These are phyloP conservation scores for Actinomucor elegans DNA, from an alignment of 371 early-diverging fungal species.

Conservation along the genomic window DNA sequence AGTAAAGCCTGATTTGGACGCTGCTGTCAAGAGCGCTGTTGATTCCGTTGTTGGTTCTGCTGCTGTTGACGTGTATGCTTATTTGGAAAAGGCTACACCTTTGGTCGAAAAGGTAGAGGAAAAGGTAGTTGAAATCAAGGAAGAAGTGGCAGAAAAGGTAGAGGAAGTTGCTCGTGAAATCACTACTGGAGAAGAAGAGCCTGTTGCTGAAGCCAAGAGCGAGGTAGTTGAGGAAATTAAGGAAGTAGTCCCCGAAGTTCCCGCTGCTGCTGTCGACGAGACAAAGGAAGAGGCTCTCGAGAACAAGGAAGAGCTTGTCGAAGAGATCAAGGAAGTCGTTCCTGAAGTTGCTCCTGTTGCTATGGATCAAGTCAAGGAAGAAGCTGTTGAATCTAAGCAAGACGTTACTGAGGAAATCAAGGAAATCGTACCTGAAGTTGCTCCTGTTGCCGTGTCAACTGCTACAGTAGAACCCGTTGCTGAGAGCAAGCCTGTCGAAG, in stretches of 20 bases:
- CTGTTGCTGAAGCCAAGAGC: slow-evolving; percentile 22
- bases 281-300: slow-evolving; percentile 1
- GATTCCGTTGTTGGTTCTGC: slow-evolving; percentile 21
- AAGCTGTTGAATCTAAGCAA: neutral
- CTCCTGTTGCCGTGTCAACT: slow-evolving; percentile 4
- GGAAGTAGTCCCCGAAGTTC: slow-evolving; percentile 9
- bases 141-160: slow-evolving; percentile 9
- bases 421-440: slow-evolving; percentile 11
- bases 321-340: slow-evolving; percentile 17
- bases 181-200: slow-evolving; percentile 16
- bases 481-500: too few relatives aligned
- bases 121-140: slow-evolving; percentile 6
- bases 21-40: slow-evolving; percentile 17
- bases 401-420: slow-evolving; percentile 12
- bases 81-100: slow-evolving; percentile 17
- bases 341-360: neutral
- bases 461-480: slow-evolving; percentile 1
- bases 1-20: slow-evolving; percentile 1
- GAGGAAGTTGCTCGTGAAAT: slow-evolving; percentile 12
- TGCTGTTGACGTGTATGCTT: slow-evolving; percentile 22
- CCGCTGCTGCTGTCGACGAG: neutral
- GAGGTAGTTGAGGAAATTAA: slow-evolving; percentile 16
- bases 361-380: neutral
- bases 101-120: slow-evolving; percentile 10
- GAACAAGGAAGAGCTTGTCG: slow-evolving; percentile 3